Evolutionary conservation across 495 filamentous ascomycete species (phyloP).

Genomic region (Penicillium coprophilum): DNA sequence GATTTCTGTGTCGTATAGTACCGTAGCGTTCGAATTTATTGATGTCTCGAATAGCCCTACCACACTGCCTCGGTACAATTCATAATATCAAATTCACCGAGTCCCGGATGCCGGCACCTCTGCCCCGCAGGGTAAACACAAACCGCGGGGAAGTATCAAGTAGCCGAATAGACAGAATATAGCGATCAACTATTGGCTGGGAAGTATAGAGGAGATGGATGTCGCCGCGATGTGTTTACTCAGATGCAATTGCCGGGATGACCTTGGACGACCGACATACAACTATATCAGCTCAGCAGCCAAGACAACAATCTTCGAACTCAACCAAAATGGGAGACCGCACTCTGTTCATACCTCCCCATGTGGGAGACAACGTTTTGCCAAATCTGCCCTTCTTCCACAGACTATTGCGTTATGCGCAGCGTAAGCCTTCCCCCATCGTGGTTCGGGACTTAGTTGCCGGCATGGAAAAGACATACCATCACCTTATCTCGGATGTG

Average conservation of each 20-base stretch:
- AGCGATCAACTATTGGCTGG: constrained; percentile 14
- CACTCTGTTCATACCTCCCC: constrained; percentile 27
- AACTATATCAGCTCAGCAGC: neutral
- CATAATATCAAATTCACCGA: constrained; percentile 17
- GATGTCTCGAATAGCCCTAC: neutral
- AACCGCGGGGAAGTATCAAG: constrained; percentile 26
- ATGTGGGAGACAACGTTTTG: constrained; percentile 24
- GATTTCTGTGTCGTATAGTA: neutral
- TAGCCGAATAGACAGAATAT: constrained; percentile 21
- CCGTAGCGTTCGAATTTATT: neutral
- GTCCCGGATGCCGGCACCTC: constrained; percentile 26
- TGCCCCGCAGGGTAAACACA: constrained; percentile 16
- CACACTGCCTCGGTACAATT: constrained; percentile 4
- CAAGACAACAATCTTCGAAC: neutral
- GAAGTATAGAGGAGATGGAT: neutral
- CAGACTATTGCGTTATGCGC: constrained; percentile 30
- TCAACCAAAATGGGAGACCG: constrained; percentile 22
- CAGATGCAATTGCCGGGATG: neutral
- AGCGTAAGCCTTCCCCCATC: constrained; percentile 20
- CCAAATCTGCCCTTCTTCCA: constrained; percentile 32
- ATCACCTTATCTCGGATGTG: constrained; percentile 25
- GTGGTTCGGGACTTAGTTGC: constrained; percentile 32
- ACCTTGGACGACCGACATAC: neutral
- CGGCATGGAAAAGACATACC: constrained; percentile 31
- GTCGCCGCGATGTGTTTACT: neutral